Evolutionary conservation across 2,329 filamentous ascomycete genomes (phyloP).

Genomic region (Ophiostoma himal-ulmi): DNA sequence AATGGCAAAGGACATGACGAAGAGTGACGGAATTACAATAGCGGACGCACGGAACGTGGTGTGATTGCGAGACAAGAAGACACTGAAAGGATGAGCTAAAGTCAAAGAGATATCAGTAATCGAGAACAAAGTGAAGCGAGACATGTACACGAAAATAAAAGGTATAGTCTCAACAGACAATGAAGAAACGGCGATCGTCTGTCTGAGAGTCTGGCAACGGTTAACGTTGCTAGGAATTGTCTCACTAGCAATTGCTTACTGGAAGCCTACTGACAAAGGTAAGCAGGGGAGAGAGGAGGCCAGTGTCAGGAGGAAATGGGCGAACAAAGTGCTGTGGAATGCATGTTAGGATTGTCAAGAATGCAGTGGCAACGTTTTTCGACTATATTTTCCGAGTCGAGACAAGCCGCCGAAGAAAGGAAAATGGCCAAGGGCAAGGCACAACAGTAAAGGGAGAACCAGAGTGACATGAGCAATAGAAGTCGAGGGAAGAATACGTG

Average conservation of each 20-base stretch:
- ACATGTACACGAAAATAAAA: background rate
- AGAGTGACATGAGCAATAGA: background rate
- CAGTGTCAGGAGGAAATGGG: background rate
- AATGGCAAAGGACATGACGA: background rate
- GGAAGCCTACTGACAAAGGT: background rate
- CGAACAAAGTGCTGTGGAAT: background rate
- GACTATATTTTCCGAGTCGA: background rate
- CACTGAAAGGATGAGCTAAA: background rate
- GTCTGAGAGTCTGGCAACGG: constrained; percentile 1
- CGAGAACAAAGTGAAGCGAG: background rate
- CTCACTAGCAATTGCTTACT: background rate
- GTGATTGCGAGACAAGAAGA: background rate
- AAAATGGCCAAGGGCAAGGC: background rate
- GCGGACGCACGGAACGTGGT: background rate
- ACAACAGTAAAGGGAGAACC: background rate
- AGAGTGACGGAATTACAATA: background rate
- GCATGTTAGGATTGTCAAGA: background rate
- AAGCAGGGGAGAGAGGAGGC: background rate
- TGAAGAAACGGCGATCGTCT: background rate
- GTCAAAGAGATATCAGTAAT: background rate
- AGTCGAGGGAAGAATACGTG: background rate
- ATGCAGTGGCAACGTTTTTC: background rate
- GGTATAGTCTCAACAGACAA: background rate
- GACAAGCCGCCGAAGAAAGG: background rate
- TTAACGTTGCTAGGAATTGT: background rate